A percentile compares a stretch with the other conserved stretches of the same genome.
Conservation (phyloP, 176 grass and related monocot genomes). For the Oryza nivara region DNA sequence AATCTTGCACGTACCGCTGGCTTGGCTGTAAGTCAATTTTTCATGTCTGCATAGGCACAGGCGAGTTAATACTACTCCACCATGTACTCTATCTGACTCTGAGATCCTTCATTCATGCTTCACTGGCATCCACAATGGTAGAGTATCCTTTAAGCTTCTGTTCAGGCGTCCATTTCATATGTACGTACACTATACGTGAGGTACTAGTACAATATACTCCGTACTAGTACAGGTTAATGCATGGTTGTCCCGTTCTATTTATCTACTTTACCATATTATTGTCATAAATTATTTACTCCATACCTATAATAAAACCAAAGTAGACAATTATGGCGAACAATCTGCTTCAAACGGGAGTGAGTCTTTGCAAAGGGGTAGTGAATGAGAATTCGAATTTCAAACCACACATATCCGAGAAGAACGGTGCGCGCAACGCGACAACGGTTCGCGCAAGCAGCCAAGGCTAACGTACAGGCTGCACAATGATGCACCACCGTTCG, state of each 20-base stretch:
- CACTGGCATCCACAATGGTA: background rate
- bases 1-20: background rate
- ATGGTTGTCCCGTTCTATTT: too few relatives aligned
- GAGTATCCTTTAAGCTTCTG: background rate
- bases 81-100: background rate
- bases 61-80: background rate
- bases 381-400: constrained; percentile 15
- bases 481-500: background rate
- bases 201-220: too few relatives aligned
- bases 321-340: too few relatives aligned
- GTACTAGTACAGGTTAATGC: too few relatives aligned
- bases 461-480: background rate
- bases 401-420: background rate
- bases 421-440: background rate
- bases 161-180: background rate
- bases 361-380: background rate
- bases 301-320: too few relatives aligned
- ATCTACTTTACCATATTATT: too few relatives aligned
- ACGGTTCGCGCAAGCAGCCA: constrained; percentile 13
- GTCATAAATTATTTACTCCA: too few relatives aligned
- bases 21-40: background rate
- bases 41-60: background rate
- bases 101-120: background rate
- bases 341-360: too few relatives aligned
- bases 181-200: background rate